Evolutionary conservation across 148 eudicot genomes (phyloP).

Genomic region (Vaccinium myrtillus): DNA sequence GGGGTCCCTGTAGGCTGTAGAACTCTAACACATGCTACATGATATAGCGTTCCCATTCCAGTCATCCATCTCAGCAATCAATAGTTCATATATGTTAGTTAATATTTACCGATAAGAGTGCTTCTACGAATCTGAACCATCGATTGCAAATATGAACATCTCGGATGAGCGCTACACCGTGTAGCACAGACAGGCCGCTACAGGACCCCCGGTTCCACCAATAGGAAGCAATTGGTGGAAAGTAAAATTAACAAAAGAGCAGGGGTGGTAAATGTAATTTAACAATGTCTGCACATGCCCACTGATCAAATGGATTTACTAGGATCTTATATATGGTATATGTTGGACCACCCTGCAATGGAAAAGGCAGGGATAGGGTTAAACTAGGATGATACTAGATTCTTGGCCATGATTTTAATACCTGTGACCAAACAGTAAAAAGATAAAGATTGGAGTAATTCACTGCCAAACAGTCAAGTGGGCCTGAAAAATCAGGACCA

Average conservation of each 20-base stretch:
- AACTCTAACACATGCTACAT: no score
- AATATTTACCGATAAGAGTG: no score
- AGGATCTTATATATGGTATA: not conserved
- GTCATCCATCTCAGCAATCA: no score
- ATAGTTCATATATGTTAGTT: no score
- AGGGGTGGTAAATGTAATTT: not conserved
- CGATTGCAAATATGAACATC: no score
- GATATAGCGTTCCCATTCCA: no score
- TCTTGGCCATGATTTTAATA: not conserved
- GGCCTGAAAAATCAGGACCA: not conserved
- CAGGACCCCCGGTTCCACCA: not conserved
- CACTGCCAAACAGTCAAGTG: not conserved
- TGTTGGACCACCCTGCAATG: conserved; percentile 15
- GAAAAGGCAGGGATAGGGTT: conserved; percentile 8
- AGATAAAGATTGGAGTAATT: not conserved
- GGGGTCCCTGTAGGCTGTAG: no score
- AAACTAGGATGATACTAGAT: conserved; percentile 4
- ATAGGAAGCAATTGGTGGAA: not conserved
- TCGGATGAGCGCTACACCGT: no score
- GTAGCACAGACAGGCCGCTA: no score
- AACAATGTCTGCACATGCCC: not conserved
- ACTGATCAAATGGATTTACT: not conserved
- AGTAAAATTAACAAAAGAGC: not conserved
- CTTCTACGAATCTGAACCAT: no score
- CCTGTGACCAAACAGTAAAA: not conserved